Evolutionary conservation across 805 yeast species (phyloP).

Genomic region (Candida nanaspora): DNA sequence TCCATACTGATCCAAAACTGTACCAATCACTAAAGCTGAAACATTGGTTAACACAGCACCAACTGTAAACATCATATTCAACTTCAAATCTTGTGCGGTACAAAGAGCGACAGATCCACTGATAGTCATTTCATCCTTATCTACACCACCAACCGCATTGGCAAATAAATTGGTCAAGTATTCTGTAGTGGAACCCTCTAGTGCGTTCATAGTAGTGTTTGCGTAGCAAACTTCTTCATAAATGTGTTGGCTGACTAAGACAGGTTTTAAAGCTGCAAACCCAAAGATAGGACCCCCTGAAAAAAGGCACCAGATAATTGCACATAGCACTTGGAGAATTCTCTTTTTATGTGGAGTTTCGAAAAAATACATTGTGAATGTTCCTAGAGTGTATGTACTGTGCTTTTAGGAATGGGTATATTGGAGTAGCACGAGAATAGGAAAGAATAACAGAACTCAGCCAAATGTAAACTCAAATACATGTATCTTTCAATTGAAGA

Average conservation of each 20-base stretch:
- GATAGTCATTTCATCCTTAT: constrained; percentile 8
- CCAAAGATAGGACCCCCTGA: constrained; percentile 96
- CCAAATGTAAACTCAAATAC: too few relatives aligned
- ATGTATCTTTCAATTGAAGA: too few relatives aligned
- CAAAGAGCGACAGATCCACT: constrained; percentile 34
- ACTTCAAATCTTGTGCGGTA: constrained; percentile 44
- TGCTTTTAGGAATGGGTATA: too few relatives aligned
- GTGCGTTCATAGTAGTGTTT: constrained; percentile 6
- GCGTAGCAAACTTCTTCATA: constrained; percentile 53
- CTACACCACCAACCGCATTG: not conserved
- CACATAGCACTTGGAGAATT: constrained; percentile 57
- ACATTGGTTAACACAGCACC: constrained; percentile 52
- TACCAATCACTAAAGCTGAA: constrained; percentile 45
- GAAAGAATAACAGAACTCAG: too few relatives aligned
- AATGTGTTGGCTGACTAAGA: constrained; percentile 69
- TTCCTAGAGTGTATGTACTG: not conserved
- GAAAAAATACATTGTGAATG: constrained; percentile 23
- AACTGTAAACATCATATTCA: constrained; percentile 52
- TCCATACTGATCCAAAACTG: constrained; percentile 41
- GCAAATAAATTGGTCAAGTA: not conserved
- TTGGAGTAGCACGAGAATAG: too few relatives aligned
- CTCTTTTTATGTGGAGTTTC: constrained; percentile 23
- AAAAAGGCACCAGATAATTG: constrained; percentile 78
- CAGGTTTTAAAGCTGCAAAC: constrained; percentile 89
- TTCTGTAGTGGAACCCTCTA: not conserved